These are phyloP conservation scores for Tetrahymena malaccensis DNA, from an alignment of 73 alveolate species.

Conservation along the genomic window DNA sequence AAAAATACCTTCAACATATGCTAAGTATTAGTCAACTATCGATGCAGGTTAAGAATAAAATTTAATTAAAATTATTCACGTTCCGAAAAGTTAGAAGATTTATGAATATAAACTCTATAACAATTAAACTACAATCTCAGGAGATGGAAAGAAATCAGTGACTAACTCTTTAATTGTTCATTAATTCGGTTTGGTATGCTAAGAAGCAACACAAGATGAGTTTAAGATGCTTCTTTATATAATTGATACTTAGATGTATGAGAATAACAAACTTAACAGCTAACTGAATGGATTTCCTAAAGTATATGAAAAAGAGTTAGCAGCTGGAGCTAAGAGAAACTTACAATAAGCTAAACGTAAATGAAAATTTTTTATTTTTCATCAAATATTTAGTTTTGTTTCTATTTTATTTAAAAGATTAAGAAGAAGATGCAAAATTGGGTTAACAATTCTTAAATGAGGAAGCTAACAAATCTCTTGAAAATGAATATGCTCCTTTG, in stretches of 20 bases:
- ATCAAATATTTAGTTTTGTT: too few relatives aligned
- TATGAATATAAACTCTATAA: not conserved
- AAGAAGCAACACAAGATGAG: not conserved
- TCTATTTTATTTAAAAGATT: not conserved
- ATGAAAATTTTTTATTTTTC: not conserved
- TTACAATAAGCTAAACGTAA: not conserved
- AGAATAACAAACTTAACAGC: not conserved
- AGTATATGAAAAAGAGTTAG: not conserved
- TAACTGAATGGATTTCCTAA: not conserved
- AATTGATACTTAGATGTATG: not conserved
- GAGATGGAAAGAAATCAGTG: not conserved
- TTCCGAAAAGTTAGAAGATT: not conserved
- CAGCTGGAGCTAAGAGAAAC: not conserved
- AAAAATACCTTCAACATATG: not conserved
- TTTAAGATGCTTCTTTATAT: not conserved
- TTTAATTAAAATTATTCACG: not conserved
- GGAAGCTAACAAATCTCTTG: not conserved
- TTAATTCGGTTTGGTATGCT: not conserved
- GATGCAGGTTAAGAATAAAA: not conserved
- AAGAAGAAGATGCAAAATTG: not conserved
- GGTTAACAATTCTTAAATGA: not conserved
- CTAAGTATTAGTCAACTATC: not conserved
- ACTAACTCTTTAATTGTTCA: not conserved
- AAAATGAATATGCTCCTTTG: not conserved
- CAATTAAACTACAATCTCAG: not conserved